Percentiles rank a stretch among this genome's conserved stretches.
Conservation (phyloP, 805 yeast species). For the Pichia nakasei region DNA sequence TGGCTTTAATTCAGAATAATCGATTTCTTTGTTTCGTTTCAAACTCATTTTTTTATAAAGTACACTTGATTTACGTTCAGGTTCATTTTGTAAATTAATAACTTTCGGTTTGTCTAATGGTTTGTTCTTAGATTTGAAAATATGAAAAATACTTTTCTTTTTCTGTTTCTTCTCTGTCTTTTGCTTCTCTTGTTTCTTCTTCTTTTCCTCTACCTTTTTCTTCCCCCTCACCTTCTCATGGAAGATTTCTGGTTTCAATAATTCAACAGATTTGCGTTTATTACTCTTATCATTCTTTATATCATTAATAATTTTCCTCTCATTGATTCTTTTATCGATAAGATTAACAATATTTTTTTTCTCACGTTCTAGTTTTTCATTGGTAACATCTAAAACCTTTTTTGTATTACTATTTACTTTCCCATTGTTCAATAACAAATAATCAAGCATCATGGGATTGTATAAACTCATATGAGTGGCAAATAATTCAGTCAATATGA, state of each 20-base stretch:
- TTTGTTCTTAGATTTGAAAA: neutral
- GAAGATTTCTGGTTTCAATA: conserved; percentile 6
- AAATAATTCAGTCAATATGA: conserved; percentile 30
- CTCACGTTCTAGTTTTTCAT: neutral
- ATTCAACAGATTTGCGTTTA: conserved; percentile 17
- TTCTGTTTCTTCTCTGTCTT: neutral
- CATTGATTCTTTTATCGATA: conserved; percentile 8
- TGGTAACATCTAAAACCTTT: neutral
- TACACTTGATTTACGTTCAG: conserved; percentile 1
- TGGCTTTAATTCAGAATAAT: conserved; percentile 2
- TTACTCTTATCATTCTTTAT: conserved; percentile 4
- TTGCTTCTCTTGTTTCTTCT: conserved; percentile 2
- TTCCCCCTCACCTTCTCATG: too few relatives aligned
- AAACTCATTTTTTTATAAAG: neutral
- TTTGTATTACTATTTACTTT: conserved; percentile 13
- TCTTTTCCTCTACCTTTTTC: neutral
- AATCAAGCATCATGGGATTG: conserved; percentile 23
- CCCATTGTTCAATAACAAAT: conserved; percentile 25
- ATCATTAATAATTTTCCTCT: conserved; percentile 9
- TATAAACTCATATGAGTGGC: conserved; percentile 28
- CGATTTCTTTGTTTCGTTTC: neutral
- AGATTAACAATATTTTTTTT: conserved; percentile 4
- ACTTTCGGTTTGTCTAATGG: neutral
- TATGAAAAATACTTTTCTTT: conserved; percentile 2
- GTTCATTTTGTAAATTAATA: neutral